These are phyloP conservation scores for Xylaria longipes DNA, from an alignment of 495 filamentous ascomycete genomes.

Conservation along the genomic window DNA sequence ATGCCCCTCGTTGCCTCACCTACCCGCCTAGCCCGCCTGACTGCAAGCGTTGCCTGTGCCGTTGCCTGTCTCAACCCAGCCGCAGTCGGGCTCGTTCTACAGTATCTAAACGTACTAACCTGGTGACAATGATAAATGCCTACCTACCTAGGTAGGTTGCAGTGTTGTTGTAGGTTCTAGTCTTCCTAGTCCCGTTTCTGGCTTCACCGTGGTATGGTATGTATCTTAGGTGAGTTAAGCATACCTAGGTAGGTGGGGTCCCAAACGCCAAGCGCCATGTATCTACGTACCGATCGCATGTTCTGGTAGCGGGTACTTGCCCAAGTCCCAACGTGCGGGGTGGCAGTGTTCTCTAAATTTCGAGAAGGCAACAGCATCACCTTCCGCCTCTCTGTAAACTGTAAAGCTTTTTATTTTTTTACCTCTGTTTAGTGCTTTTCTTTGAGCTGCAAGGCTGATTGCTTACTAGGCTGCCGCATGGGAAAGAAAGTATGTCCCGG, in stretches of 20 bases:
- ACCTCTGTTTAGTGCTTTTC: neutral
- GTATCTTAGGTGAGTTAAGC: too few species aligned
- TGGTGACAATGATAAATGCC: too few species aligned
- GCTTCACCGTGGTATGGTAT: neutral
- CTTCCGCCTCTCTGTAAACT: neutral
- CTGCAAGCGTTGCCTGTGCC: constrained; percentile 10
- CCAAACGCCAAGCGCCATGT: neutral
- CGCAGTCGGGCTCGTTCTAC: neutral
- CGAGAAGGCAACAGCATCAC: constrained; percentile 15
- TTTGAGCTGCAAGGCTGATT: constrained; percentile 11
- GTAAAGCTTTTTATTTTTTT: neutral
- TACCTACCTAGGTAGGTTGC: too few species aligned
- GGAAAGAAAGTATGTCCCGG: neutral
- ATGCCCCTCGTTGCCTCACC: constrained; percentile 25
- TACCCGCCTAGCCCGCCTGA: neutral
- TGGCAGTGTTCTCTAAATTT: constrained; percentile 15
- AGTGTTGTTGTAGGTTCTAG: too few species aligned
- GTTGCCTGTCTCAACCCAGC: constrained; percentile 7
- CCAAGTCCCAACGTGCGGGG: neutral
- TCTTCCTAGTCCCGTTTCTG: neutral
- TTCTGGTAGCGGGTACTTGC: neutral
- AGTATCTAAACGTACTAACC: neutral
- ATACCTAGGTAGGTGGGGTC: neutral
- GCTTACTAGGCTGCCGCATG: neutral
- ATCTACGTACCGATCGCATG: neutral